phyloP scores from a whole-genome alignment of 495 filamentous ascomycete genomes.

The Aspergillus taichungensis region DNA sequence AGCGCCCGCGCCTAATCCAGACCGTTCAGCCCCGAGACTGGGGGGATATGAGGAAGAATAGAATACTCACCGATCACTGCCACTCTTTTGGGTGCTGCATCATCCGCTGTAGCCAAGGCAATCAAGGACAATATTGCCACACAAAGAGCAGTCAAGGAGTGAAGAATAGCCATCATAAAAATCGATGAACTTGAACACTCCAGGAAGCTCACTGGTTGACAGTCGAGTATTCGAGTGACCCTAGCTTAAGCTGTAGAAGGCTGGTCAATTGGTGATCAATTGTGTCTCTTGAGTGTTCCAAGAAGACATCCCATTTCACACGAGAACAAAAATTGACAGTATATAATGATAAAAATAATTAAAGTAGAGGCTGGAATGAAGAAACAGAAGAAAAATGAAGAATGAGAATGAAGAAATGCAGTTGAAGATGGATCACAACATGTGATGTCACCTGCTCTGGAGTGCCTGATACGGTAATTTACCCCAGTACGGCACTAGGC shows the following conservation, averaged over 20 bases:
- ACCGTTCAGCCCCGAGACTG: background rate
- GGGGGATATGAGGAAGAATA: background rate
- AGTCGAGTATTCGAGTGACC: too few relatives aligned
- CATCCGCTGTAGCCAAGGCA: constrained; percentile 14
- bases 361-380: background rate
- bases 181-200: too few relatives aligned
- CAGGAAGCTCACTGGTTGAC: too few relatives aligned
- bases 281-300: too few relatives aligned
- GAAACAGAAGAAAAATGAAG: background rate
- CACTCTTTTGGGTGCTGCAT: constrained; percentile 26
- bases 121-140: constrained; percentile 7
- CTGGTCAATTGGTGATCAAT: too few relatives aligned
- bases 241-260: too few relatives aligned
- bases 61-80: constrained; percentile 37
- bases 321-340: background rate
- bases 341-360: background rate
- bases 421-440: background rate
- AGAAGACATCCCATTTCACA: too few relatives aligned
- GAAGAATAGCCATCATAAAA: background rate
- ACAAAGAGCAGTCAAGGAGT: background rate
- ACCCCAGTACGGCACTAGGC: constrained; percentile 5
- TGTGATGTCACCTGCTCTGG: too few relatives aligned
- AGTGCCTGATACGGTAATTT: background rate
- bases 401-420: background rate
- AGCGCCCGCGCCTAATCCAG: constrained; percentile 69